Conservation (phyloP, 2,329 filamentous ascomycete species). For the Didymosphaeria variabile region DNA sequence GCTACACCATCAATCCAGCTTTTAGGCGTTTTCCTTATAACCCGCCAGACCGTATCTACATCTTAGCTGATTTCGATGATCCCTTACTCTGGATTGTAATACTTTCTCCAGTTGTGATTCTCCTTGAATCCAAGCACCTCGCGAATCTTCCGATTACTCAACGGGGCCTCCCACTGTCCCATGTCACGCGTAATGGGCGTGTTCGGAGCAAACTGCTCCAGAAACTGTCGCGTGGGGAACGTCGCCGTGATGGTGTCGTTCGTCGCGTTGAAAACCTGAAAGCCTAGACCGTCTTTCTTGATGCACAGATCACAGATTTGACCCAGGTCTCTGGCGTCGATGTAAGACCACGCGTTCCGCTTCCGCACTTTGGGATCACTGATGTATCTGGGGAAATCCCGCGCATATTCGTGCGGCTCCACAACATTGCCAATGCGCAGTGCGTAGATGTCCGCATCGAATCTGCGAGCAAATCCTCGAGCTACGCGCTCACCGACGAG, state of each 20-base stretch:
- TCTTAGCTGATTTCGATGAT: background rate
- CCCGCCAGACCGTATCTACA: background rate
- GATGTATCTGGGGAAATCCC: conserved; percentile 62
- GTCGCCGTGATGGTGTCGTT: conserved; percentile 69
- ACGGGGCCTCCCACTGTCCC: conserved; percentile 66
- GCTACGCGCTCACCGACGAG: conserved; percentile 67
- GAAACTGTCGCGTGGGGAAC: conserved; percentile 61
- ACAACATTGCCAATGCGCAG: conserved; percentile 69
- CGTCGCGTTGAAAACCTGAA: conserved; percentile 71
- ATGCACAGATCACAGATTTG: conserved; percentile 67
- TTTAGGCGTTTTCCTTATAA: too few relatives aligned
- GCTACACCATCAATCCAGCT: background rate
- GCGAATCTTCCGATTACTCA: conserved; percentile 68
- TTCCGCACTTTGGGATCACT: conserved; percentile 61
- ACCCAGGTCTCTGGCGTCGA: conserved; percentile 68
- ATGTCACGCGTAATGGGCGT: conserved; percentile 64
- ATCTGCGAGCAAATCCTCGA: conserved; percentile 65
- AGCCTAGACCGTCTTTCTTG: conserved; percentile 64
- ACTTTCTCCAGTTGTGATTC: conserved; percentile 65
- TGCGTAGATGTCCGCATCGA: conserved; percentile 66
- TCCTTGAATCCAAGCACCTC: conserved; percentile 68
- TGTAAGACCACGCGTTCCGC: conserved; percentile 70
- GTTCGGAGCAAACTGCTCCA: conserved; percentile 60
- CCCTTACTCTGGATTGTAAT: conserved; percentile 49
- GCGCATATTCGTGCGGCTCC: conserved; percentile 67